Evolutionary conservation across 352 stramenopile genomes (phyloP), one percentile per base, ranked within the genome.

Genomic region (Pythium phragmiticola): DNA sequence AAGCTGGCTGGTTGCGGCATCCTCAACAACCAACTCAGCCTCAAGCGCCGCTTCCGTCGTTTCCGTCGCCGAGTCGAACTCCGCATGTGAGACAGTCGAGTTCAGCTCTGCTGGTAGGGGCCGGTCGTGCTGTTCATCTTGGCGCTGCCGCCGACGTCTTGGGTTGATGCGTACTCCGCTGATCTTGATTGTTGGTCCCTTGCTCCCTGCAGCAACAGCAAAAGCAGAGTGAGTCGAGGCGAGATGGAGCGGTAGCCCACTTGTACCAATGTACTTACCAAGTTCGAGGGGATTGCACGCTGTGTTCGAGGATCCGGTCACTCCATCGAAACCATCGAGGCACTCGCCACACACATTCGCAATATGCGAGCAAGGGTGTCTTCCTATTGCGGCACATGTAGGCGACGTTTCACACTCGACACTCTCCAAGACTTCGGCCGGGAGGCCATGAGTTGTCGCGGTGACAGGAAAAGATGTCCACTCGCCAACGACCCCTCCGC

Each of bases 261-360:
- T 13, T 54, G 3, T 30, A 34, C 17, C 33, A 37, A 16, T 9
- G 11, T 3, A 60, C 55, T 46, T 16, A 69, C 63, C 63, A 28
- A 46, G 30, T 33, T 48, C 42, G 54, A 53, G 21, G 33, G 34
- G 36, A 0, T 58, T 56, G 48, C 83, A 92, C 17, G 78, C 45
- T 19, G 69, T 63, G 23, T 90, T 89, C 1, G 73, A 73, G 0
- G 74, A 71, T 17, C 75, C 75, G 5, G 47, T 3, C 0, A 52
- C 37, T 3, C 77, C 77, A 12, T 66, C 21, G 50, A 79, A 90
- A 0, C 82, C 84, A 17, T 86, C 75, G 13, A 87, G 65, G 55
- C 84, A 94, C n/a, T 88, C 78, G 0, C 84, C 84, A 52, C 84
- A 94, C 1, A 87, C 57, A 37, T 92, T 88, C 3, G 76, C 57